Percentiles rank a stretch among this genome's conserved stretches.
These are phyloP conservation scores for Apophysomyces variabilis DNA, from an alignment of 371 early-diverging fungal species.

Conservation along the genomic window DNA sequence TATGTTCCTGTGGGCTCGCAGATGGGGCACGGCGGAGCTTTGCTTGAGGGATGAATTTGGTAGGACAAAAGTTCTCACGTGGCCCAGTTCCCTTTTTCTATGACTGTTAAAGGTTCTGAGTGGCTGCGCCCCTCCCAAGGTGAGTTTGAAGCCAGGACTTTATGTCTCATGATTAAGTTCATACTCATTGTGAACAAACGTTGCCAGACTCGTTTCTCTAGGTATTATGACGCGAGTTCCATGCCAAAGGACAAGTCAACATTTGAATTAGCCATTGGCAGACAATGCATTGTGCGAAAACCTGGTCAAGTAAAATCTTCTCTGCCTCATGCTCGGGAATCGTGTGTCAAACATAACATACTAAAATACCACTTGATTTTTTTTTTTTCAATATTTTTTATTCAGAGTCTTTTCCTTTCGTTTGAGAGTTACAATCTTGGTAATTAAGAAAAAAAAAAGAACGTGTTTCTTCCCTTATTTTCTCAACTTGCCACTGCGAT, in stretches of 20 bases:
- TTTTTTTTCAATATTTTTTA: neutral
- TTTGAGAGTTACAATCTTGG: constrained; percentile 28
- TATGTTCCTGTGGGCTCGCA: no score
- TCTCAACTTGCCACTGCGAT: neutral
- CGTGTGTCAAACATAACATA: constrained; percentile 14
- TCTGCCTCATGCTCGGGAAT: neutral
- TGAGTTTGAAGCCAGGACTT: neutral
- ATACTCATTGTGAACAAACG: constrained; percentile 49
- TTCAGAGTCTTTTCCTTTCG: constrained; percentile 22
- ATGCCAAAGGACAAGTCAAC: constrained; percentile 32
- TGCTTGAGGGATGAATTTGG: no score
- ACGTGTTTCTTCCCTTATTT: neutral
- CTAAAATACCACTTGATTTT: neutral
- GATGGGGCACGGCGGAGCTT: no score
- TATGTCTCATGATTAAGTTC: constrained; percentile 29
- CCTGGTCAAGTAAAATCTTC: constrained; percentile 28
- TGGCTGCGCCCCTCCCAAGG: no score
- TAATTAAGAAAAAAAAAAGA: constrained; percentile 9
- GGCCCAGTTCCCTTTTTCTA: no score
- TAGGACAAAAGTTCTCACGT: no score
- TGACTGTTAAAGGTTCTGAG: no score
- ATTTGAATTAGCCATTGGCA: constrained; percentile 41
- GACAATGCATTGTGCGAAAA: constrained; percentile 37
- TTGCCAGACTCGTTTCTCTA: constrained; percentile 50
- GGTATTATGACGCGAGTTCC: constrained; percentile 35